A percentile compares a stretch with the other conserved stretches of the same genome.
These are phyloP conservation scores for Flaveria bidentis DNA, from an alignment of 129 eudicot species.

Conservation along the genomic window DNA sequence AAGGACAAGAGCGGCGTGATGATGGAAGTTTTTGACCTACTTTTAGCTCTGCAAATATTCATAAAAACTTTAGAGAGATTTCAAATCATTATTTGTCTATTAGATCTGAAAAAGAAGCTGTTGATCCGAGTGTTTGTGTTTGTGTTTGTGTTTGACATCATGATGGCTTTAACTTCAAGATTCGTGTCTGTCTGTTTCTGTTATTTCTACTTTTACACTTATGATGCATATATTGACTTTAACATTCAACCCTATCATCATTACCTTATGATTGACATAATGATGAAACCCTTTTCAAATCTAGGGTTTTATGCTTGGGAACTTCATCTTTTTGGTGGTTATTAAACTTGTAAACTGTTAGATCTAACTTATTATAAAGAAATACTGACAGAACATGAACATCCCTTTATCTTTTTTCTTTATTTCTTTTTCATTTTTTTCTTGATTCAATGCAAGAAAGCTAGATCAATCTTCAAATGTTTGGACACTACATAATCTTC, in stretches of 20 bases:
- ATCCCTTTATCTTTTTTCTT: not conserved
- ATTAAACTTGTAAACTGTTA: not conserved
- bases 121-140: constrained; percentile 16
- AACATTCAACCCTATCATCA: constrained; percentile 35
- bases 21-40: constrained; percentile 15
- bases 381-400: not conserved
- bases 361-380: constrained; percentile 23
- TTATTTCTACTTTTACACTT: constrained; percentile 29
- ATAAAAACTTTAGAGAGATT: constrained; percentile 20
- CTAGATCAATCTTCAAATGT: constrained; percentile 17
- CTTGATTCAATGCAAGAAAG: constrained; percentile 12
- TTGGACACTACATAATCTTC: not conserved
- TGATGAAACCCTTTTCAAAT: constrained; percentile 26
- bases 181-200: constrained; percentile 34
- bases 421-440: not conserved
- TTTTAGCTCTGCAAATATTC: constrained; percentile 29
- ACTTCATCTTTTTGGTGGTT: not conserved
- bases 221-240: constrained; percentile 36
- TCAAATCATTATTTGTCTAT: constrained; percentile 22
- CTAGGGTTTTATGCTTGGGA: constrained; percentile 31
- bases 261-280: constrained; percentile 39
- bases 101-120: constrained; percentile 29
- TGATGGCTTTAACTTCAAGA: constrained; percentile 32
- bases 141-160: constrained; percentile 14
- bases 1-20: constrained; percentile 17